A percentile compares a stretch with the other conserved stretches of the same genome.
Conservation (phyloP, 768 basidiomycete genomes). For the Leucosporidium yakuticum region DNA sequence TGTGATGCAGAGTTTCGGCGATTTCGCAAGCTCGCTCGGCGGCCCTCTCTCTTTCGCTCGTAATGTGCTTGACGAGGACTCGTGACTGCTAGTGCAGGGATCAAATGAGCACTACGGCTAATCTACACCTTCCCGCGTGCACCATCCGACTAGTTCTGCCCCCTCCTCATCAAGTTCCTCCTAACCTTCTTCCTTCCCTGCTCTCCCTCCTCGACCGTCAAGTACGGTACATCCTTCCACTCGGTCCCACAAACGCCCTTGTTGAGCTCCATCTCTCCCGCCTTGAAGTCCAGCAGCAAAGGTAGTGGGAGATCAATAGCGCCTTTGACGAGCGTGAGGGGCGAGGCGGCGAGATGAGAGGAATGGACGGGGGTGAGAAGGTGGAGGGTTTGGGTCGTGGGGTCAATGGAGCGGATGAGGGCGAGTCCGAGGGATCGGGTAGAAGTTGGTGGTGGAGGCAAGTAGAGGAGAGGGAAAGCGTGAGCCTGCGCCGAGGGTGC, state of each 20-base stretch:
- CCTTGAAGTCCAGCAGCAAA: slow-evolving; percentile 73
- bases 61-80: too few species aligned
- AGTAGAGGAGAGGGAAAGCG: slow-evolving; percentile 15
- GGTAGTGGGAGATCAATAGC: slow-evolving; percentile 81
- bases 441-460: slow-evolving; percentile 53
- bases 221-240: slow-evolving; percentile 61
- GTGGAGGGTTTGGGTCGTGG: slow-evolving; percentile 50
- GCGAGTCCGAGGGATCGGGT: slow-evolving; percentile 71
- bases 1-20: too few species aligned
- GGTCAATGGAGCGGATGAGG: slow-evolving; percentile 56
- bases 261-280: slow-evolving; percentile 43
- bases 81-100: too few species aligned
- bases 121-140: too few species aligned
- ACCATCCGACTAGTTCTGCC: slow-evolving; percentile 46
- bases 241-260: slow-evolving; percentile 54
- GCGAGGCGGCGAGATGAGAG: slow-evolving; percentile 44
- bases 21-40: too few species aligned
- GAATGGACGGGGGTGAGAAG: slow-evolving; percentile 72
- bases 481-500: too few species aligned
- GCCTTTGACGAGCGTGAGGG: slow-evolving; percentile 64
- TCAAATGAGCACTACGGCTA: too few species aligned
- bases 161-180: slow-evolving; percentile 73
- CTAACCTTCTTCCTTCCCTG: slow-evolving; percentile 66
- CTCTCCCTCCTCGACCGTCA: slow-evolving; percentile 63
- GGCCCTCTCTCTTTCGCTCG: too few species aligned